Base-by-base conservation (phyloP, 139 green algal species). In the Tetraselmis chui region DNA sequence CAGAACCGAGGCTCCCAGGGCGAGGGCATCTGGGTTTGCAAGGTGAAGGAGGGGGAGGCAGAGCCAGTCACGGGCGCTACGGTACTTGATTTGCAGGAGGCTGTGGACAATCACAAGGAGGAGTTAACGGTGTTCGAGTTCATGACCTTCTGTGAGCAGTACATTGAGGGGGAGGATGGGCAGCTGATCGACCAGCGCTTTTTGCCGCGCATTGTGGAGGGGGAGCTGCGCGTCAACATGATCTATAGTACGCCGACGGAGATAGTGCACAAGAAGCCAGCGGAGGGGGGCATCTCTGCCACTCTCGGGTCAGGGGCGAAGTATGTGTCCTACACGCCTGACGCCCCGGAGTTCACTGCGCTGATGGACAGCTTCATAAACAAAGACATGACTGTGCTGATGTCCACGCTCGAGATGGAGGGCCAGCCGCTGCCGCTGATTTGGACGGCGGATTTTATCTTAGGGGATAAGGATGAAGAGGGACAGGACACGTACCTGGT, bases 241-340 rank as follows among this genome's bases (percentile, higher is more conserved):
- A 80, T 89, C 31, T 79, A 84, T 32, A 84, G 86, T 79, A 80
- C 78, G 80, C 59, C 79, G 28, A 83, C 76, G n/a, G 45, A 89
- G 45, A 88, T 87, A 32, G 86, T 89, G 24, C 85, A 88, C 78
- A 89, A 87, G 85, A 89, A 89, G 84, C 83, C 83, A 1, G 83
- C 67, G 1, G 85, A 88, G 29, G 84, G 84, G 11, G 80, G 80
- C 28, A 75, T 86, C 78, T 87, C 83, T 2, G 83, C 83, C 67
- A 87, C 84, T 1, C 59, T 86, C n/a, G 29, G 26, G 5, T 81
- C 84, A 2, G 84, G 84, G 1, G 84, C 84, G 23, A 87, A 81
- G 29, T 87, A 85, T 32, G 83, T 87, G 22, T 79, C 75, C 30
- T 87, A 87, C 78, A 32, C 76, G 45, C 81, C 84, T 26, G 76